These are phyloP conservation scores for Clitopilus passeckerianus DNA, from an alignment of 768 basidiomycete genomes.

Conservation along the genomic window DNA sequence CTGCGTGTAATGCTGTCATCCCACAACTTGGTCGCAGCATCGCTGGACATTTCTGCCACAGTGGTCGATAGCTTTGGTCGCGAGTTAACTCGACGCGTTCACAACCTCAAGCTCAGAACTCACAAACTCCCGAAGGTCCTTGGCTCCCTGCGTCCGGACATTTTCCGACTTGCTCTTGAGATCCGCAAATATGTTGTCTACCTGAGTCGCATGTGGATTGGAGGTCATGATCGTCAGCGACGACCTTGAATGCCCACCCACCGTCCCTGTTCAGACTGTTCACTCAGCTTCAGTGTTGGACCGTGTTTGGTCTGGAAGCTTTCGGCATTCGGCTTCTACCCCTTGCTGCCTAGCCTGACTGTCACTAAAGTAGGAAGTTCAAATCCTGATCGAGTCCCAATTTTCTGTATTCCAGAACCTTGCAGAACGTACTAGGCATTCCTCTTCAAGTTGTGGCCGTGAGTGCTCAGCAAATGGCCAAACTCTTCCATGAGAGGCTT, in stretches of 20 bases:
- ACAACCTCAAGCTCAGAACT: constrained; percentile 16
- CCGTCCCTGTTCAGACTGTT: not conserved
- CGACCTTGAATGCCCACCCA: not conserved
- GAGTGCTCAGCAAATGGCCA: too few relatives aligned
- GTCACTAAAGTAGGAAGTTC: too few relatives aligned
- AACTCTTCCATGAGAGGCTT: too few relatives aligned
- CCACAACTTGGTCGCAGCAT: constrained; percentile 79
- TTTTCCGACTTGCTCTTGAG: constrained; percentile 65
- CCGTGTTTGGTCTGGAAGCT: constrained; percentile 2
- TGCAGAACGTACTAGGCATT: too few relatives aligned
- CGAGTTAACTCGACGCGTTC: constrained; percentile 5
- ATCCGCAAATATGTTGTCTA: constrained; percentile 64
- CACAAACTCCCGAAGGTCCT: constrained; percentile 73
- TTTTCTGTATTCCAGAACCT: too few relatives aligned
- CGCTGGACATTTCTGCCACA: constrained; percentile 77
- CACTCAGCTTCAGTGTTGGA: not conserved
- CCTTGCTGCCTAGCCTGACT: too few relatives aligned
- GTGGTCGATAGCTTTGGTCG: constrained; percentile 58
- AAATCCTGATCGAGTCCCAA: too few relatives aligned
- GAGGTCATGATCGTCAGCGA: constrained; percentile 49
- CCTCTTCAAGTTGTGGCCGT: too few relatives aligned
- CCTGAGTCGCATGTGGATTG: constrained; percentile 48
- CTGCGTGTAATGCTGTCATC: constrained; percentile 78
- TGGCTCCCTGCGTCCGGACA: constrained; percentile 59
- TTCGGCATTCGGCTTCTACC: not conserved